These are phyloP conservation scores for Saccharomycopsis microspora DNA, from an alignment of 805 yeast genomes.

Conservation along the genomic window DNA sequence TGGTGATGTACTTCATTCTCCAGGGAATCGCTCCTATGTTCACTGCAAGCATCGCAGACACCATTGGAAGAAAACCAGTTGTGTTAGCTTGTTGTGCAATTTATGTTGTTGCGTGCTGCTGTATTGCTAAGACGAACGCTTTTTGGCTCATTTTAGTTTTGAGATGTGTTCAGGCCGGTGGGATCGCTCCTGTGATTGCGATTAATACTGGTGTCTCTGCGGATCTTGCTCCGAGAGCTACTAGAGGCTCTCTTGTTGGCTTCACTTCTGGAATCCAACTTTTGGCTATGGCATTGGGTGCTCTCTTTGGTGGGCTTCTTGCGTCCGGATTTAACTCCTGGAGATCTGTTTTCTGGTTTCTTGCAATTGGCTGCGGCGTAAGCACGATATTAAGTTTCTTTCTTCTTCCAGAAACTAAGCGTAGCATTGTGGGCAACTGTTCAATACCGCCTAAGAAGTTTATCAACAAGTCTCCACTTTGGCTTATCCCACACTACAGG, in stretches of 20 bases:
- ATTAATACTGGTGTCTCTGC: slow-evolving; percentile 51
- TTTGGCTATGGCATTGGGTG: slow-evolving; percentile 70
- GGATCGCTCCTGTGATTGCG: slow-evolving; percentile 66
- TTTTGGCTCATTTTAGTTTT: slow-evolving; percentile 52
- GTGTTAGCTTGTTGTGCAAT: slow-evolving; percentile 36
- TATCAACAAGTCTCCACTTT: slow-evolving; percentile 33
- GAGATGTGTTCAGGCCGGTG: slow-evolving; percentile 65
- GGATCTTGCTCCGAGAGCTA: slow-evolving; percentile 52
- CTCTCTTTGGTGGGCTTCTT: slow-evolving; percentile 48
- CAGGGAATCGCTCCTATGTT: slow-evolving; percentile 62
- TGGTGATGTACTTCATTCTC: slow-evolving; percentile 62
- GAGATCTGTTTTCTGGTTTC: slow-evolving; percentile 68
- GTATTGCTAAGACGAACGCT: slow-evolving; percentile 44
- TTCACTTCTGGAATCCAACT: slow-evolving; percentile 52
- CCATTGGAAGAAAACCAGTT: slow-evolving; percentile 61
- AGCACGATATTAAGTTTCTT: slow-evolving; percentile 25
- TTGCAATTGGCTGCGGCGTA: slow-evolving; percentile 50
- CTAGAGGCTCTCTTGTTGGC: slow-evolving; percentile 65
- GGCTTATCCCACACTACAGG: slow-evolving; percentile 23
- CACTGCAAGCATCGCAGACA: slow-evolving; percentile 45
- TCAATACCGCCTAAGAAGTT: slow-evolving; percentile 37
- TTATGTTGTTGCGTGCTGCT: slow-evolving; percentile 55
- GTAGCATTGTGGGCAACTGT: slow-evolving; percentile 57
- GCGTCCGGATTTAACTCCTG: slow-evolving; percentile 42
- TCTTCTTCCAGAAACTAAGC: slow-evolving; percentile 64